Conservation (phyloP, 441 rosid species). For the Pelargonium australe region DNA sequence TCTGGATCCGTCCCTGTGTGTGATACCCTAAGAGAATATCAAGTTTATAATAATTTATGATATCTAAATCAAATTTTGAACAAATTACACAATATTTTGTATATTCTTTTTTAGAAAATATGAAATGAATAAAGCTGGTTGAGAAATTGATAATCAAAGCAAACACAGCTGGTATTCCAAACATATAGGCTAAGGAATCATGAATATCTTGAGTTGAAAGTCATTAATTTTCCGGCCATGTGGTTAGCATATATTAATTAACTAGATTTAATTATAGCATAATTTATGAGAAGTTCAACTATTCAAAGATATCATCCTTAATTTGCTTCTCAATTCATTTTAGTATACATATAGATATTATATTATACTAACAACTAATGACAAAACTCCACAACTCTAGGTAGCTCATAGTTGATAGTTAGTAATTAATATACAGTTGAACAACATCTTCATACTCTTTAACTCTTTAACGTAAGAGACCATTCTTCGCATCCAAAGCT, state of each 20-base stretch:
- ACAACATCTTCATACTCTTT: too few relatives aligned
- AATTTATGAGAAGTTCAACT: background rate
- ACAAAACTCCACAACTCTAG: too few relatives aligned
- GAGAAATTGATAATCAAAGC: background rate
- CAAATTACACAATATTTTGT: background rate
- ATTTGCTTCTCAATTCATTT: background rate
- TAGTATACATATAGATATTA: background rate
- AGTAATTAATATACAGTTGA: too few relatives aligned
- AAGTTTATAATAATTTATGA: background rate
- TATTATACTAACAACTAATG: too few relatives aligned
- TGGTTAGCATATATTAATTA: background rate
- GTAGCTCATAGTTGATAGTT: too few relatives aligned
- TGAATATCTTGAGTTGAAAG: background rate
- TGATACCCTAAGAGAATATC: background rate
- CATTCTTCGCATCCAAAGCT: too few relatives aligned
- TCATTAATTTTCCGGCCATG: background rate
- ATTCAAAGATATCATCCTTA: constrained; percentile 2
- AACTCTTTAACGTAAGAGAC: too few relatives aligned
- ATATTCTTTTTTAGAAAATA: background rate
- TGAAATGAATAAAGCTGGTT: background rate
- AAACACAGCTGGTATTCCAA: background rate
- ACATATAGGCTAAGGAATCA: background rate
- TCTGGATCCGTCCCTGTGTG: too few relatives aligned
- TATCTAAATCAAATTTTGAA: background rate
- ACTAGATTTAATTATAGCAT: background rate